Base-by-base conservation (phyloP, 495 filamentous ascomycete species). In the Hypoxylon rickii region DNA sequence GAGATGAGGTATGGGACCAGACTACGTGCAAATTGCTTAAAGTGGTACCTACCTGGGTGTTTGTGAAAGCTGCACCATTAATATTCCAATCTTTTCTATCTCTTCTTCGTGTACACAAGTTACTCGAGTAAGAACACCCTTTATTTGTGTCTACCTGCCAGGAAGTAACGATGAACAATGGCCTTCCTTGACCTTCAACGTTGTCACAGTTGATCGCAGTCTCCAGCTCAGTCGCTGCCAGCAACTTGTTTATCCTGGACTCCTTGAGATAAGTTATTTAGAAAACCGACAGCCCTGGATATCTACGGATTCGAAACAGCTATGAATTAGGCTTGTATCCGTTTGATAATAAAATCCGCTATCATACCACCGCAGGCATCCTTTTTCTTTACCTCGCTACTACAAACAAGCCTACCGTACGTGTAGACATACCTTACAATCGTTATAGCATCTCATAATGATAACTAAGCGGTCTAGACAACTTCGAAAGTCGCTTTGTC, bases 281-380 rank as follows among this genome's bases (percentile, higher is more conserved):
- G n/a, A n/a, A n/a, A n/a, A n/a, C n/a, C n/a, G 11, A 17, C 17
- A 44, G 4, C 39, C 33, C n/a, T 50, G 38, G 32, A 57, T 44
- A 57, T 37, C 31, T 7, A 29, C 31, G 44, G 15, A 24, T 19
- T 49, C 24, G 21, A 12, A 20, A 34, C 15, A 51, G 38, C 40
- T 24, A 51, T 58, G 32, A 51, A 37, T 51, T 39, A 56, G 20
- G 5, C 20, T 15, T 26, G 21, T 49, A 53, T 55, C 6, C 45
- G 10, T 42, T 44, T 24, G 39, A 48, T 44, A 55, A 42, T 46
- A 51, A 33, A 51, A 47, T 20, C 12, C 34, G 26, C 7, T 19
- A 18, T 12, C 22, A 12, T 21, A 17, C 21, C 6, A 29, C 16
- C 47, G 20, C 15, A 32, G 20, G 32, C 21, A 38, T 31, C 16